Percentiles rank a stretch among this genome's conserved stretches.
Conservation (phyloP, 1,284 basidiomycete species). For the Fomitiporia mediterranea region DNA sequence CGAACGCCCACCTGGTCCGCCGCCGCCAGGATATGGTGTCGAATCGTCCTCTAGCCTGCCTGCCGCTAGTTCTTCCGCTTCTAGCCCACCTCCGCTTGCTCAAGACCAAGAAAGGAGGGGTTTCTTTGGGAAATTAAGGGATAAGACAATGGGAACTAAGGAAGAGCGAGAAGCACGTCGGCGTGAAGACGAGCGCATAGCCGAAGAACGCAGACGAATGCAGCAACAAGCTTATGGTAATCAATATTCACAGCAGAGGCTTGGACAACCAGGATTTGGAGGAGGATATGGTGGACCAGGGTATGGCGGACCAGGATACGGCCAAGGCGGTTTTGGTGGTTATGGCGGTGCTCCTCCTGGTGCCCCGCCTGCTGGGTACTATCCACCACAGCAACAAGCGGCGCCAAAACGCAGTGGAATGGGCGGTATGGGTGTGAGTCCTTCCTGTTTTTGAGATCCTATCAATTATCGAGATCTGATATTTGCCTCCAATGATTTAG, state of each 20-base stretch:
- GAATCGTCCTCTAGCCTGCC: conserved; percentile 1
- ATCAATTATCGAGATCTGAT: neutral
- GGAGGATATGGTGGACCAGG: conserved; percentile 21
- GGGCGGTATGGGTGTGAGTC: conserved; percentile 35
- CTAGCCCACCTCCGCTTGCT: neutral
- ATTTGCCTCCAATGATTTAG: neutral
- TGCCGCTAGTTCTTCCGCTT: neutral
- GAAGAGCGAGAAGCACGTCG: conserved; percentile 51
- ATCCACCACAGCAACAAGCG: conserved; percentile 12
- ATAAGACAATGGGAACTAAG: conserved; percentile 57
- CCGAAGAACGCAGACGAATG: conserved; percentile 27
- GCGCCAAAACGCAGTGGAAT: conserved; percentile 9
- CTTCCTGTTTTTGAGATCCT: too few species aligned
- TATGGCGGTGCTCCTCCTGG: neutral
- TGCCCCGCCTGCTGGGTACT: conserved; percentile 11
- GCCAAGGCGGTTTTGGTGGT: conserved; percentile 15
- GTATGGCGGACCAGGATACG: conserved; percentile 16
- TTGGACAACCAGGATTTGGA: conserved; percentile 19
- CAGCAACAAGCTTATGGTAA: conserved; percentile 22
- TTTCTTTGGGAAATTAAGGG: conserved; percentile 55
- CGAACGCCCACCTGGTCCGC: conserved; percentile 26
- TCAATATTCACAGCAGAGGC: conserved; percentile 27
- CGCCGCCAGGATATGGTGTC: conserved; percentile 8
- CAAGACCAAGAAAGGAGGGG: conserved; percentile 37
- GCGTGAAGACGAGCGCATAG: conserved; percentile 26